Evolutionary conservation across 768 basidiomycete genomes (phyloP), one percentile per base, ranked within the genome.

Genomic region (Serendipita vermifera): DNA sequence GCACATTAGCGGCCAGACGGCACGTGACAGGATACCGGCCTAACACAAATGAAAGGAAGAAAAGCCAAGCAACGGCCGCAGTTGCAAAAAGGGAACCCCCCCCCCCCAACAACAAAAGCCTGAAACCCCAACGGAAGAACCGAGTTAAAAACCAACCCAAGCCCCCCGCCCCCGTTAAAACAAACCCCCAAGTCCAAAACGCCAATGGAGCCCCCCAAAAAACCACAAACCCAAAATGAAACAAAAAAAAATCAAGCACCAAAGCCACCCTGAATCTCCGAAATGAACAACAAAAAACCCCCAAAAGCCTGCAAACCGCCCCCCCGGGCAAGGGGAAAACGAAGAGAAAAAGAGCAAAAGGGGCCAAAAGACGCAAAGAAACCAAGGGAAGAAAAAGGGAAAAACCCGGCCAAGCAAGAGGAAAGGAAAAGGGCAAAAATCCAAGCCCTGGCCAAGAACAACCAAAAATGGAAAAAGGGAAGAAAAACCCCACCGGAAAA

Each of bases 201-300:
- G 76, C 75, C 68, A 82, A 82, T 1, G 85, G 83, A 66, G 96
- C 93, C 0, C 85, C 88, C 0, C 88, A 82, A 2, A 98, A 75
- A 0, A 82, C 88, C 61, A 97, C 93, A 1, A 81, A 79, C 1
- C 93, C 93, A 57, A 90, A 89, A 63, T 96, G 91, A 0, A 96
- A 63, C 0, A 94, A 76, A 13, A 89, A 66, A 62, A 78, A 87
- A 61, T 93, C 85, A 0, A 92, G 92, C 3, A 70, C 63, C 65
- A 85, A 92, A 0, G 75, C 72, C 11, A 73, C 69, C 58, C 68
- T 77, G 22, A 92, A 70, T 2, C 67, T 67, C 61, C 87, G 80
- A n/a, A n/a, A n/a, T n/a, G n/a, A n/a, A n/a, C n/a, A n/a, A n/a
- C n/a, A n/a, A n/a, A n/a, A n/a, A n/a, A n/a, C n/a, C n/a, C n/a